Evolutionary conservation across 495 filamentous ascomycete species (phyloP).

Genomic region (Neurospora pannonica): DNA sequence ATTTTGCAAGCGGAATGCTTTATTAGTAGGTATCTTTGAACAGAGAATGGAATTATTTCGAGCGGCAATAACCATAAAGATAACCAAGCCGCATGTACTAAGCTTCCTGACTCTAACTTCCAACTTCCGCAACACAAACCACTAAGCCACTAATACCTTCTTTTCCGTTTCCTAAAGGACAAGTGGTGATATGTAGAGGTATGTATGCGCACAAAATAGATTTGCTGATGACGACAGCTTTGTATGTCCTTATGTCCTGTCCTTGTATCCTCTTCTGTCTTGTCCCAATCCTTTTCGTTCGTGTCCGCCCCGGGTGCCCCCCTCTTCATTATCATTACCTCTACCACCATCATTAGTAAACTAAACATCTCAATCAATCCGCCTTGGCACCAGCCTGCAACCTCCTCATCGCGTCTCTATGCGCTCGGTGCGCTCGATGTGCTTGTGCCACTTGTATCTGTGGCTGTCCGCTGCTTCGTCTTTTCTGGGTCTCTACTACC

Average conservation of each 20-base stretch:
- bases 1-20: too few relatives aligned
- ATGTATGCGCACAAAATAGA: background rate
- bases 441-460: background rate
- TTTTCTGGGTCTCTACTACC: background rate
- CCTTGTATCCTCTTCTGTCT: too few relatives aligned
- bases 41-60: background rate
- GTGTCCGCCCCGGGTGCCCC: too few relatives aligned
- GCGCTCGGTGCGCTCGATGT: slow-evolving; percentile 25
- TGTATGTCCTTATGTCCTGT: background rate
- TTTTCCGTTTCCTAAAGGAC: background rate
- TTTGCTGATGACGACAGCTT: background rate
- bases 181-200: background rate
- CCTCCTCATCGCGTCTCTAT: slow-evolving; percentile 70
- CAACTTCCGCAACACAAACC: background rate
- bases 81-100: background rate
- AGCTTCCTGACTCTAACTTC: background rate
- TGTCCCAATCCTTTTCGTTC: too few relatives aligned
- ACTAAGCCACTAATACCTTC: background rate
- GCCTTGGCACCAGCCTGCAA: slow-evolving; percentile 57
- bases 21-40: too few relatives aligned
- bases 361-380: slow-evolving; percentile 35
- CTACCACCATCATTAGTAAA: background rate
- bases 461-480: background rate
- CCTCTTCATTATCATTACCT: background rate
- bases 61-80: background rate